These are phyloP conservation scores for Arabis hirsuta DNA, from an alignment of 345 rosid species.

Conservation along the genomic window DNA sequence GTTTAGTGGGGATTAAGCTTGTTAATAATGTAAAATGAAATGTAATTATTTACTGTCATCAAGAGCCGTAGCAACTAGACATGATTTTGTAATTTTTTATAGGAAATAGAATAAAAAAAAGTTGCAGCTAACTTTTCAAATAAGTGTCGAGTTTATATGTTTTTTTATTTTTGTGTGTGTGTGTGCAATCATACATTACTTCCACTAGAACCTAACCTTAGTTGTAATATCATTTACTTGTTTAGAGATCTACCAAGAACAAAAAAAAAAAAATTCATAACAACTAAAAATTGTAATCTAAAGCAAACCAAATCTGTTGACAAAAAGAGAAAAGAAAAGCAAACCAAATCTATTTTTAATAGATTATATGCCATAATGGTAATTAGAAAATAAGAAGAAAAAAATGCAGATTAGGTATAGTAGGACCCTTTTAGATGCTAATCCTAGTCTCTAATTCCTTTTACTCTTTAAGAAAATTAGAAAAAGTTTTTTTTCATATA, in stretches of 20 bases:
- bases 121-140: slow-evolving; percentile 7
- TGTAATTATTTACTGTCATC: background rate
- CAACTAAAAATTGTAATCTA: slow-evolving; percentile 5
- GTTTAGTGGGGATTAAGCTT: background rate
- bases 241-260: background rate
- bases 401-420: slow-evolving; percentile 16
- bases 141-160: background rate
- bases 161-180: background rate
- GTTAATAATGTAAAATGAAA: background rate
- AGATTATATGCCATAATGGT: background rate
- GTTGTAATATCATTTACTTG: slow-evolving; percentile 2
- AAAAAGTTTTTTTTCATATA: background rate
- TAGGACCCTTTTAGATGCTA: slow-evolving; percentile 12
- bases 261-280: background rate
- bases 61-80: too few relatives aligned
- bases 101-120: background rate
- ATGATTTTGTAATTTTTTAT: background rate
- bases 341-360: background rate
- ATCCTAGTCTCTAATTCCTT: slow-evolving; percentile 5
- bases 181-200: slow-evolving; percentile 15
- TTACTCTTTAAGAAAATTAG: background rate
- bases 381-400: slow-evolving; percentile 6
- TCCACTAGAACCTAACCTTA: slow-evolving; percentile 23
- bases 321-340: too few relatives aligned
- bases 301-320: too few relatives aligned